Conservation (phyloP, 257 asterid genomes). For the Gentiana macrophylla region DNA sequence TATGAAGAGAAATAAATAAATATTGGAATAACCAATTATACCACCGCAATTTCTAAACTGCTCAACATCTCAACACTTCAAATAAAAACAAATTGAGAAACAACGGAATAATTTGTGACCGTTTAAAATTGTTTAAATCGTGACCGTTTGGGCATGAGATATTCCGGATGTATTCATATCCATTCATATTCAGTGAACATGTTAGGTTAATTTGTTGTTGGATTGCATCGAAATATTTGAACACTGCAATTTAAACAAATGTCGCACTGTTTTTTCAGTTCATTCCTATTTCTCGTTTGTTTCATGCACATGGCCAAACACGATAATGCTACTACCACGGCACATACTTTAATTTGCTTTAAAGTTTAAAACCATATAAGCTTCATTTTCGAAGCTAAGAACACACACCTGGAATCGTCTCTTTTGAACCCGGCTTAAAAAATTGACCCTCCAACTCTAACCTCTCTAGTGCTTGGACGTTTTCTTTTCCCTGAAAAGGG, state of each 20-base stretch:
- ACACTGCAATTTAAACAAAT: not conserved
- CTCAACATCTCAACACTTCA: too few species aligned
- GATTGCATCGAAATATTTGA: too few species aligned
- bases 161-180: too few species aligned
- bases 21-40: not conserved
- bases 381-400: too few species aligned
- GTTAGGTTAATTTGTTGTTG: too few species aligned
- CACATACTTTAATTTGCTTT: constrained; percentile 5
- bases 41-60: not conserved
- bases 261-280: not conserved
- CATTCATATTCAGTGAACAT: too few species aligned
- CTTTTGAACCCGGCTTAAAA: constrained; percentile 21
- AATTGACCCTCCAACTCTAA: constrained; percentile 19
- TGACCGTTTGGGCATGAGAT: too few species aligned
- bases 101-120: too few species aligned
- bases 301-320: too few species aligned
- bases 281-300: not conserved
- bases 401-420: constrained; percentile 31
- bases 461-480: constrained; percentile 22
- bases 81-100: too few species aligned
- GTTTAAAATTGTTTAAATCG: too few species aligned
- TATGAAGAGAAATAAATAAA: too few species aligned
- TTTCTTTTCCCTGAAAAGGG: constrained; percentile 30
- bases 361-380: constrained; percentile 7
- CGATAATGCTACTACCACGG: not conserved